Evolutionary conservation across 768 basidiomycete species (phyloP).

Genomic region (Lactarius evosmus): DNA sequence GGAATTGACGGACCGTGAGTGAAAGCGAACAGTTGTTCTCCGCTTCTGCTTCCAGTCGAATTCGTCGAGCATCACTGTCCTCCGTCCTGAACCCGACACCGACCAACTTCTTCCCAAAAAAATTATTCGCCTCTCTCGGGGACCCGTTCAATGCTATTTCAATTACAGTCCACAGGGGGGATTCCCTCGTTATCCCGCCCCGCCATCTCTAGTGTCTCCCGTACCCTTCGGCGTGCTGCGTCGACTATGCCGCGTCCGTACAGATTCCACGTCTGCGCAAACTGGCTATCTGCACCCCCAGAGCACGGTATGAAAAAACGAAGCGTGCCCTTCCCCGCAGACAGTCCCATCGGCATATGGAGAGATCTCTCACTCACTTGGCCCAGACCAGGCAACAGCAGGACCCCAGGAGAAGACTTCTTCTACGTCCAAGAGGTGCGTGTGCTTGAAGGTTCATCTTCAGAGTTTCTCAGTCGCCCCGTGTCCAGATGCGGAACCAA

Average conservation of each 20-base stretch:
- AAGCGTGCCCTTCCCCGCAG: conserved; percentile 53
- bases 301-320: conserved; percentile 34
- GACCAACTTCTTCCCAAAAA: conserved; percentile 3
- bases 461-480: conserved; percentile 5
- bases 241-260: conserved; percentile 48
- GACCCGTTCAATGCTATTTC: not conserved
- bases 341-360: conserved; percentile 64
- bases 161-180: not conserved
- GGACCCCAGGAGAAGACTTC: conserved; percentile 56
- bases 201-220: not conserved
- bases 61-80: not conserved
- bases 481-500: conserved; percentile 63
- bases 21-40: not conserved
- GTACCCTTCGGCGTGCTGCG: conserved; percentile 15
- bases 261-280: conserved; percentile 70
- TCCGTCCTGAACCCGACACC: not conserved
- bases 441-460: conserved; percentile 14
- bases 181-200: not conserved
- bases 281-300: conserved; percentile 73
- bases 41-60: not conserved
- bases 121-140: not conserved
- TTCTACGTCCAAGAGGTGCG: conserved; percentile 69
- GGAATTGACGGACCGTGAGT: not conserved
- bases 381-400: conserved; percentile 40
- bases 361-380: conserved; percentile 58